phyloP scores from a whole-genome alignment of 2,329 filamentous ascomycete genomes.

The Sporothrix mexicana region DNA sequence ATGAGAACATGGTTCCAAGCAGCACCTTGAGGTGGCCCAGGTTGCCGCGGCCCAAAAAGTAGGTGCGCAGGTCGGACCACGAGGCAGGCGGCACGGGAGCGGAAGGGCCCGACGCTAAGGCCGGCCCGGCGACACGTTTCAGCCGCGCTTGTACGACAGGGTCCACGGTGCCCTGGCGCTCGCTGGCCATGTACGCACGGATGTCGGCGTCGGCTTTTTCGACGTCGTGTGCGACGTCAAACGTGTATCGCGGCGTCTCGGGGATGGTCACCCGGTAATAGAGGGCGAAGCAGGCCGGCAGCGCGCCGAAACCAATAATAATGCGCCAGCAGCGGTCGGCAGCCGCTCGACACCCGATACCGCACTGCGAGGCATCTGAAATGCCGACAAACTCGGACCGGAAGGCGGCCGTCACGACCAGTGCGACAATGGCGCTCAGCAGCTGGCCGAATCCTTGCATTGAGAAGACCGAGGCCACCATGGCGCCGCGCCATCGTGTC shows the following conservation, averaged over 20 bases:
- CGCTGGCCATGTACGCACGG: constrained; percentile 61
- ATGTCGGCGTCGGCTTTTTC: constrained; percentile 77
- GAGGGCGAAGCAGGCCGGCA: constrained; percentile 79
- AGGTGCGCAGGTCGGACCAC: constrained; percentile 68
- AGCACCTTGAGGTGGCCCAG: constrained; percentile 71
- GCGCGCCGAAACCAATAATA: constrained; percentile 77
- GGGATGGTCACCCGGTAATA: constrained; percentile 87
- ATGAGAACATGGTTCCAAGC: constrained; percentile 76
- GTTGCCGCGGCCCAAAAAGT: constrained; percentile 66
- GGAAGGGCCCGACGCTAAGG: constrained; percentile 41
- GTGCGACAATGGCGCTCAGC: constrained; percentile 69
- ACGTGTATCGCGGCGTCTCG: constrained; percentile 75
- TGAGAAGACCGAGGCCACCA: constrained; percentile 74
- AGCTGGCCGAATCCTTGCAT: constrained; percentile 88
- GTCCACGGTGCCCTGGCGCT: constrained; percentile 56
- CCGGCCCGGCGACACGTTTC: constrained; percentile 53
- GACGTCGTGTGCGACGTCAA: constrained; percentile 74
- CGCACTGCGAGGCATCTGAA: constrained; percentile 56
- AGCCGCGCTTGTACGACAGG: constrained; percentile 58
- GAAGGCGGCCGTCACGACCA: constrained; percentile 71
- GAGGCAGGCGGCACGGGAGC: constrained; percentile 71
- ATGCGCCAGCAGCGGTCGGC: constrained; percentile 84
- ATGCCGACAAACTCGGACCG: constrained; percentile 56
- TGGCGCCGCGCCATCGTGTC: constrained; percentile 79
- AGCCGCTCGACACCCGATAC: constrained; percentile 67